Conservation (phyloP, 2,329 filamentous ascomycete genomes). For the Penicillium oxalicum region DNA sequence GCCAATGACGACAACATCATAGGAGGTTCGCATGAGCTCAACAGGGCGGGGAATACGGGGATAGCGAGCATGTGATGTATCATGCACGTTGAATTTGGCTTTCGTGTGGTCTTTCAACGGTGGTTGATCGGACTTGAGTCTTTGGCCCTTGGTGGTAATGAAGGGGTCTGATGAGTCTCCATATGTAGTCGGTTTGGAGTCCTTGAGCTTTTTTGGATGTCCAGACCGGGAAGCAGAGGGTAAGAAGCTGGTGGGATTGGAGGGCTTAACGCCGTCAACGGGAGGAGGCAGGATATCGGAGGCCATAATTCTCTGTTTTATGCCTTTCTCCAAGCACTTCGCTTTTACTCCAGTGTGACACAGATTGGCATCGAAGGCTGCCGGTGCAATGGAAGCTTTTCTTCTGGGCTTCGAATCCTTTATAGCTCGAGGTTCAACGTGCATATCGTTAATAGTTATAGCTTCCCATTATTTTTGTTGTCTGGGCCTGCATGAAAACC, state of each 20-base stretch:
- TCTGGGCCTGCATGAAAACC: background rate
- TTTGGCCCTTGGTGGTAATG: background rate
- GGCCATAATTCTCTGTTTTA: background rate
- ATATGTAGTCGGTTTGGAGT: background rate
- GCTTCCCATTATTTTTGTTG: background rate
- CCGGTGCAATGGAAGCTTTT: background rate
- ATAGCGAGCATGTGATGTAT: conserved; percentile 2
- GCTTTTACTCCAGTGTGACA: background rate
- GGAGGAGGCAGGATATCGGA: background rate
- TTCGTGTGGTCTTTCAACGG: background rate
- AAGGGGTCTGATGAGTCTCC: background rate
- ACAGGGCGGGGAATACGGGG: conserved; percentile 1
- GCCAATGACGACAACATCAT: conserved; percentile 1
- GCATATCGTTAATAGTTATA: background rate
- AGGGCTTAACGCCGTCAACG: background rate
- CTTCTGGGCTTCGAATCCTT: background rate
- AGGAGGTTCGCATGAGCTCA: conserved; percentile 1
- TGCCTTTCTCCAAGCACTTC: background rate
- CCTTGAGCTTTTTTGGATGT: background rate
- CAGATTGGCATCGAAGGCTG: background rate
- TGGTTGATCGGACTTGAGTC: background rate
- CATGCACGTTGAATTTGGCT: background rate
- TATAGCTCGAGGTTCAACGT: background rate
- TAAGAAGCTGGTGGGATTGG: background rate
- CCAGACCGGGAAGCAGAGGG: background rate